These are phyloP conservation scores for Quercus agrifolia DNA, from an alignment of 306 rosid species.

Conservation along the genomic window DNA sequence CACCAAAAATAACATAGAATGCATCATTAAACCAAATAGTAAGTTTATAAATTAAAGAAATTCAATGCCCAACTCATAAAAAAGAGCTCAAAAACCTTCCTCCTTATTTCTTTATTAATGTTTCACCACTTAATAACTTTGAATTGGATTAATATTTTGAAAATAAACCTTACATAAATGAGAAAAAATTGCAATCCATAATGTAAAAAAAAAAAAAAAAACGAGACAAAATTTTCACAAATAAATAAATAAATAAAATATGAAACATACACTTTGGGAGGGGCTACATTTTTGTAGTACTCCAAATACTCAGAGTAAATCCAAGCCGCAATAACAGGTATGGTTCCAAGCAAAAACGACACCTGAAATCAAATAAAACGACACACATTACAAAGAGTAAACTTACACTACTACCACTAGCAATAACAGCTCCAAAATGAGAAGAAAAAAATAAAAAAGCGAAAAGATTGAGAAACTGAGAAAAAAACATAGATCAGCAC, in stretches of 20 bases:
- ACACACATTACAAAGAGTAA: no score
- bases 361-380: slow-evolving; percentile 36
- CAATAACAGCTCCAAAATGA: neutral
- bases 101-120: no score
- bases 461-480: slow-evolving; percentile 29
- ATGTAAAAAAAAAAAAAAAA: no score
- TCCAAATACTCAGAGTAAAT: slow-evolving; percentile 76
- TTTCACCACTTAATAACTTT: no score
- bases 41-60: no score
- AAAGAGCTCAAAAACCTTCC: no score
- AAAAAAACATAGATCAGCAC: neutral
- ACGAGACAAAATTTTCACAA: neutral
- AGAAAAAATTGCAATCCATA: no score
- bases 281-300: slow-evolving; percentile 49
- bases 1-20: neutral
- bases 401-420: neutral
- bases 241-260: neutral
- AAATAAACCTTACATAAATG: no score
- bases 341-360: slow-evolving; percentile 62
- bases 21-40: neutral
- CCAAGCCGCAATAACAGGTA: slow-evolving; percentile 67
- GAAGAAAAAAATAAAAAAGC: neutral
- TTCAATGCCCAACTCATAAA: no score
- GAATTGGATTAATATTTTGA: no score
- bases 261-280: slow-evolving; percentile 66